phyloP scores from a whole-genome alignment of 192 early-diverging fungal genomes.

The Backusella luteola region DNA sequence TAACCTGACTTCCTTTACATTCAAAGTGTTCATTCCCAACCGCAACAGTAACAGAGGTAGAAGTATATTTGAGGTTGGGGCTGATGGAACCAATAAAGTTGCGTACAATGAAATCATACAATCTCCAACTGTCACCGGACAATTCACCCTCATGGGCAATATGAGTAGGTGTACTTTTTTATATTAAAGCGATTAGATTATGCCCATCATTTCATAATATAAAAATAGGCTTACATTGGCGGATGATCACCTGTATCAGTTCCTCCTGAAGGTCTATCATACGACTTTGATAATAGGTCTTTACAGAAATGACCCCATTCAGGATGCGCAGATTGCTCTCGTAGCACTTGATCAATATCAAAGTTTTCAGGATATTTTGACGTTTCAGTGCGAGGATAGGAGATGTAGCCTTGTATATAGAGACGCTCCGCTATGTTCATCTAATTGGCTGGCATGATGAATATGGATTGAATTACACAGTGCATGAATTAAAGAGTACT shows the following conservation, averaged over 20 bases:
- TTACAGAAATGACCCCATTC: slow-evolving; percentile 38
- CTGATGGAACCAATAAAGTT: slow-evolving; percentile 45
- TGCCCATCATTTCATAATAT: background rate
- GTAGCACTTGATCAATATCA: slow-evolving; percentile 39
- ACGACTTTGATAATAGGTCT: slow-evolving; percentile 29
- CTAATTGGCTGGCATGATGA: slow-evolving; percentile 7
- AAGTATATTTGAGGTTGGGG: slow-evolving; percentile 41
- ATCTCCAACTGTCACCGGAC: slow-evolving; percentile 40
- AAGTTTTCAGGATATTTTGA: slow-evolving; percentile 45
- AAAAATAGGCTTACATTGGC: slow-evolving; percentile 39
- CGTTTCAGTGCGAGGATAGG: slow-evolving; percentile 55
- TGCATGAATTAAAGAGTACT: background rate
- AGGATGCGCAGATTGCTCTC: slow-evolving; percentile 36
- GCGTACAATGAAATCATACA: slow-evolving; percentile 48
- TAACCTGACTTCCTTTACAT: slow-evolving; percentile 40
- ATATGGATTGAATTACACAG: background rate
- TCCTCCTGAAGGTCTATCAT: slow-evolving; percentile 41
- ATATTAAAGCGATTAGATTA: background rate
- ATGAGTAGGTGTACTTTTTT: slow-evolving; percentile 42
- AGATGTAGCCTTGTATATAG: slow-evolving; percentile 52
- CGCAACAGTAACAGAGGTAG: slow-evolving; percentile 32
- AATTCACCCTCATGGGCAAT: slow-evolving; percentile 45
- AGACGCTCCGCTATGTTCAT: slow-evolving; percentile 48
- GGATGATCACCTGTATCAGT: slow-evolving; percentile 52
- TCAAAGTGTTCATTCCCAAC: slow-evolving; percentile 44